Evolutionary conservation across 192 early-diverging fungal genomes (phyloP).

Genomic region (Phlyctochytrium bullatum): DNA sequence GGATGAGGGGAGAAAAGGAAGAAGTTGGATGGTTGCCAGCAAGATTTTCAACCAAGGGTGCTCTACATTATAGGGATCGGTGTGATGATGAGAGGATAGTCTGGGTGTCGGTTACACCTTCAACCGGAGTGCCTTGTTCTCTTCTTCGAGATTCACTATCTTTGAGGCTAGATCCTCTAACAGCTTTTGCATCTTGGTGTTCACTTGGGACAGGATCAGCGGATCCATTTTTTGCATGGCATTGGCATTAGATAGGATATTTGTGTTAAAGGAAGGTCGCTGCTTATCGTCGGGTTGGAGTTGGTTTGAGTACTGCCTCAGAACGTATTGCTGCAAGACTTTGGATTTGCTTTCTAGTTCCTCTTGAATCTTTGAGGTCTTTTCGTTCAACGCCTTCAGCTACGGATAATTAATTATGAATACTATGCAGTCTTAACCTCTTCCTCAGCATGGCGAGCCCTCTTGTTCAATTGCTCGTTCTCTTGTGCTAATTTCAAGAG

Average conservation of each 20-base stretch:
- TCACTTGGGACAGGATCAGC: slow-evolving; percentile 46
- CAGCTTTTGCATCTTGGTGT: slow-evolving; percentile 60
- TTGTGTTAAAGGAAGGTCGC: slow-evolving; percentile 35
- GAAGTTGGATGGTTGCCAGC: too few species aligned
- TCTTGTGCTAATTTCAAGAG: slow-evolving; percentile 45
- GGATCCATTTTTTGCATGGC: slow-evolving; percentile 59
- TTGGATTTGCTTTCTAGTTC: slow-evolving; percentile 56
- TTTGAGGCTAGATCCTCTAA: slow-evolving; percentile 53
- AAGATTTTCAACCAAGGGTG: too few species aligned
- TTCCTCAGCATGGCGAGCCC: slow-evolving; percentile 39
- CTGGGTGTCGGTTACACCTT: too few species aligned
- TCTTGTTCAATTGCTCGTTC: slow-evolving; percentile 49
- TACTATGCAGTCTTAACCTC: slow-evolving; percentile 34
- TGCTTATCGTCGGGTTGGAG: slow-evolving; percentile 50
- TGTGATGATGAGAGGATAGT: too few species aligned
- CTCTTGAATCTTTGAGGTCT: slow-evolving; percentile 27
- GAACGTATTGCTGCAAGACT: slow-evolving; percentile 49
- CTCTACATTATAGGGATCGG: too few species aligned
- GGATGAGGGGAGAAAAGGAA: too few species aligned
- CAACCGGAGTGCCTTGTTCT: slow-evolving; percentile 29
- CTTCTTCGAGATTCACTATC: slow-evolving; percentile 45
- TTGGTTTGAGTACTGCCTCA: slow-evolving; percentile 41
- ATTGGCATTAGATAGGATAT: slow-evolving; percentile 37
- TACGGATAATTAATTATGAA: slow-evolving; percentile 8
- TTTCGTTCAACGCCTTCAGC: slow-evolving; percentile 35